These are phyloP conservation scores for Smithsoniella earleae DNA, from an alignment of 163 green algal species.

Conservation along the genomic window DNA sequence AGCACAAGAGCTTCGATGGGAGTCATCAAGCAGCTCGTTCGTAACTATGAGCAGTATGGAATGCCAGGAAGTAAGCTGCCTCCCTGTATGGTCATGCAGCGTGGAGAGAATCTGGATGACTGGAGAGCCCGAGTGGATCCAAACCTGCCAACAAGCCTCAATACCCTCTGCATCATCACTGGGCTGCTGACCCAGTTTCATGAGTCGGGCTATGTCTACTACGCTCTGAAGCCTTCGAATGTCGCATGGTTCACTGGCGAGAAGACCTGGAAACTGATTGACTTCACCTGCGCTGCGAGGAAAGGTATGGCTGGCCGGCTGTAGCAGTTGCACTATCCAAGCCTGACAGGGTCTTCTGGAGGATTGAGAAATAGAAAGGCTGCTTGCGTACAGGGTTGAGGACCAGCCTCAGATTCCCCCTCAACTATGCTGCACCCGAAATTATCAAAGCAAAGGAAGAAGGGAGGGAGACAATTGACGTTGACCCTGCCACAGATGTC, in stretches of 20 bases:
- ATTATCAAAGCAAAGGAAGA: background rate
- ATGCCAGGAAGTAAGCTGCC: too few relatives aligned
- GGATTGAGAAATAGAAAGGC: too few relatives aligned
- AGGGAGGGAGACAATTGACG: background rate
- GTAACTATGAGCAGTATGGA: too few relatives aligned
- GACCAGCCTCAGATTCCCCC: background rate
- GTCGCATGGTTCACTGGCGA: background rate
- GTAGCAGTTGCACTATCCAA: too few relatives aligned
- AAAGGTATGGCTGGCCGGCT: background rate
- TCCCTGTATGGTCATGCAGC: background rate
- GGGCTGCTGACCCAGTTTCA: background rate
- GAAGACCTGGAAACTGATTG: background rate
- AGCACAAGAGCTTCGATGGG: too few relatives aligned
- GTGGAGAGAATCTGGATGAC: background rate
- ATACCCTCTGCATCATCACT: background rate
- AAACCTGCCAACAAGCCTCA: background rate
- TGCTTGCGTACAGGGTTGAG: too few relatives aligned
- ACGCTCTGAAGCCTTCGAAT: slow-evolving; percentile 6
- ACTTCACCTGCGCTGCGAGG: background rate
- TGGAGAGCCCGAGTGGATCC: background rate
- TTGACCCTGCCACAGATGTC: background rate
- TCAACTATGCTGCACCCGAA: background rate
- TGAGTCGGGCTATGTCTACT: slow-evolving; percentile 12
- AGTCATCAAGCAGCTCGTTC: too few relatives aligned
- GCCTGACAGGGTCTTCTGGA: too few relatives aligned